Conservation (phyloP, 805 yeast genomes). For the Candida railenensis region DNA sequence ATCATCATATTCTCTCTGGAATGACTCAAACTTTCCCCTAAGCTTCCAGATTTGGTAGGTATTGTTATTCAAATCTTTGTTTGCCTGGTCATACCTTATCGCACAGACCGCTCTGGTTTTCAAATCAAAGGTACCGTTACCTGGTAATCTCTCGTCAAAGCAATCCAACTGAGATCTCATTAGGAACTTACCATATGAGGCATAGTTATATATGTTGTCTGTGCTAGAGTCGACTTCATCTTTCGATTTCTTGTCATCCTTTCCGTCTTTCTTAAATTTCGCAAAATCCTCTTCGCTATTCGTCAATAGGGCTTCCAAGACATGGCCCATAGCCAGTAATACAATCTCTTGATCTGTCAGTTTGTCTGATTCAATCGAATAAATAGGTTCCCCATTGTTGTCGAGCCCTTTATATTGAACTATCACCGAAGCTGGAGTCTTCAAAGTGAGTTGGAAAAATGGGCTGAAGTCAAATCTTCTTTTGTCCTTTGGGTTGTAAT, state of each 20-base stretch:
- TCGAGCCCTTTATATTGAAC: conserved; percentile 46
- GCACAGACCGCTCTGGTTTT: conserved; percentile 91
- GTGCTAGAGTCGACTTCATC: conserved; percentile 17
- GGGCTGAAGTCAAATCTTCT: conserved; percentile 38
- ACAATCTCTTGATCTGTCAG: conserved; percentile 65
- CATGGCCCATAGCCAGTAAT: conserved; percentile 73
- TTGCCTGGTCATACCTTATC: conserved; percentile 71
- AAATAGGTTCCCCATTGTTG: conserved; percentile 29
- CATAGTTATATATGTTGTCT: conserved; percentile 62
- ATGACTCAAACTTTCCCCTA: conserved; percentile 73
- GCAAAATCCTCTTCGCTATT: conserved; percentile 53
- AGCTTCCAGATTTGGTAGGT: conserved; percentile 66
- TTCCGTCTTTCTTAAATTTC: conserved; percentile 21
- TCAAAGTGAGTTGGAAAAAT: conserved; percentile 43
- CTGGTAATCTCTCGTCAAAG: conserved; percentile 71
- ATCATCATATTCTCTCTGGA: conserved; percentile 76
- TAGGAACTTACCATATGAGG: conserved; percentile 63
- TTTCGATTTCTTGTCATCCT: conserved; percentile 12
- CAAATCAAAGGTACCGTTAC: conserved; percentile 87
- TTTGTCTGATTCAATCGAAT: conserved; percentile 71
- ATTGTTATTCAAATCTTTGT: conserved; percentile 53
- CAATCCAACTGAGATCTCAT: conserved; percentile 93
- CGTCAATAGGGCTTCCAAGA: conserved; percentile 75
- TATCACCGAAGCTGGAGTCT: conserved; percentile 47
- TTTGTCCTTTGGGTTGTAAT: conserved; percentile 20